phyloP scores from a whole-genome alignment of 164 flowering plant genomes.

The Cinnamomum micranthum region DNA sequence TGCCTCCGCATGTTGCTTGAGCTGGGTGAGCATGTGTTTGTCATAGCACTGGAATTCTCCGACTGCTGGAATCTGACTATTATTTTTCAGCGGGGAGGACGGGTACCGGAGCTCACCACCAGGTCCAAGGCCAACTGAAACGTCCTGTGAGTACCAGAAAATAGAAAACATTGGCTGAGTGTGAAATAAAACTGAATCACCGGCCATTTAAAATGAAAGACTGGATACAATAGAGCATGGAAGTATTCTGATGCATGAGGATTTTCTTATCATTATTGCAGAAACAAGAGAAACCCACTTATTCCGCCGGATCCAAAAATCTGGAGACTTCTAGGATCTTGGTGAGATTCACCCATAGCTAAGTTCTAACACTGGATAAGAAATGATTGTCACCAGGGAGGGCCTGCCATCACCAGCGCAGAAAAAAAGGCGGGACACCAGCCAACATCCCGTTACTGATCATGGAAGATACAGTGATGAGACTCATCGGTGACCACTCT shows the following conservation, averaged over 20 bases:
- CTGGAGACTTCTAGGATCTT: too few species aligned
- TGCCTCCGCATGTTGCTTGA: constrained; percentile 60
- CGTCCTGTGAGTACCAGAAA: constrained; percentile 44
- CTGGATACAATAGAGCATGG: neutral
- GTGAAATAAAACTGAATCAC: neutral
- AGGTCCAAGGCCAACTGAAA: constrained; percentile 86
- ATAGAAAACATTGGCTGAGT: neutral
- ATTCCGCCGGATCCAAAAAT: too few species aligned
- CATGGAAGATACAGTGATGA: neutral
- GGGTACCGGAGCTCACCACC: constrained; percentile 95
- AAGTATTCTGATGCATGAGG: neutral
- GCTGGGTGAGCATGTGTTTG: constrained; percentile 58
- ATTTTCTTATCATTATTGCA: too few species aligned
- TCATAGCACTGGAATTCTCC: constrained; percentile 97
- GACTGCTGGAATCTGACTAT: constrained; percentile 31
- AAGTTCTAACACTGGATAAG: too few species aligned
- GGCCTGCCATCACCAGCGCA: too few species aligned
- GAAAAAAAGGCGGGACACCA: neutral
- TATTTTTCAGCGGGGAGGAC: constrained; percentile 30
- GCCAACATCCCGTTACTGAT: neutral
- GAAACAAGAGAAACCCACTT: neutral
- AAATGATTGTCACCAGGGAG: too few species aligned
- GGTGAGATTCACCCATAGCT: too few species aligned
- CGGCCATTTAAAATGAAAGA: neutral
- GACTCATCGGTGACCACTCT: neutral